phyloP scores from a whole-genome alignment of 2,329 filamentous ascomycete species.

The Fusarium secorum region DNA sequence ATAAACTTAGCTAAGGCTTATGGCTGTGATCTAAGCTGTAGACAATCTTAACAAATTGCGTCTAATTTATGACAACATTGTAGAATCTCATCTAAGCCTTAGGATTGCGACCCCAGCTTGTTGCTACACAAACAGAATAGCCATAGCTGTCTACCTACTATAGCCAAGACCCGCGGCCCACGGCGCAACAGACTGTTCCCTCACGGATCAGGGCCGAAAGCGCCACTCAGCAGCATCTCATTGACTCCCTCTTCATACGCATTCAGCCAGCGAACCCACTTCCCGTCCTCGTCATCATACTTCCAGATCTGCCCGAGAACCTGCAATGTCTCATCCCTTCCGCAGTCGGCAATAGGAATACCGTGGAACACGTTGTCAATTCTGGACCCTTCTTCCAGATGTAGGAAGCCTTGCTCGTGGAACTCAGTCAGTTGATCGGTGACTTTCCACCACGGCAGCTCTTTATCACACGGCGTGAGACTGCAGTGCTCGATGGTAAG shows the following conservation, averaged over 20 bases:
- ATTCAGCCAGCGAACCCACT: not conserved
- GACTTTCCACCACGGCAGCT: fast-evolving
- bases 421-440: fast-evolving
- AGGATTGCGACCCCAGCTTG: not conserved
- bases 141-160: not conserved
- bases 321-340: fast-evolving
- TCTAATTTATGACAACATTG: not conserved
- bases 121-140: not conserved
- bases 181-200: not conserved
- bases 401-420: not conserved
- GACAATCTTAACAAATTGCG: fast-evolving
- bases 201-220: not conserved
- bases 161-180: no score
- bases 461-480: not conserved
- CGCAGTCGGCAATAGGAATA: fast-evolving
- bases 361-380: not conserved
- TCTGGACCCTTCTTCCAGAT: not conserved
- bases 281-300: not conserved
- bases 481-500: fast-evolving
- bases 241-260: fast-evolving
- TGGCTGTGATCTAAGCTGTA: fast-evolving
- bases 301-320: not conserved
- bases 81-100: not conserved
- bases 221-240: not conserved
- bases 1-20: not conserved